Evolutionary conservation across 2,329 filamentous ascomycete species (phyloP), one percentile per base, ranked within the genome.

Genomic region (Aspergillus alliaceus): DNA sequence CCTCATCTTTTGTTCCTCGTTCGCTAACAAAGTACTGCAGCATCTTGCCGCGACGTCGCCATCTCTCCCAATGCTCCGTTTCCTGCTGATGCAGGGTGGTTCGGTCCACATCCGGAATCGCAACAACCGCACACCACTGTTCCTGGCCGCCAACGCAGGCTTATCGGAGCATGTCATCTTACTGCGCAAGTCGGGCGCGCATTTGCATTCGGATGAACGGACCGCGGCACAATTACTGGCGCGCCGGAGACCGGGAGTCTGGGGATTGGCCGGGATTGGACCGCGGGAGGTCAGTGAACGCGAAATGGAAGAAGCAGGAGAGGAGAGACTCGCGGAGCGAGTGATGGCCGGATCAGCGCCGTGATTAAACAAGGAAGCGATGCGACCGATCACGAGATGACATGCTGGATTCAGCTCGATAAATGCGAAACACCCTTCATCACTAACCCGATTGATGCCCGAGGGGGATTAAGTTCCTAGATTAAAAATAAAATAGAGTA

Each of bases 21-120:
- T 12, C 35, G 27, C 40, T 64, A 58, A 61, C 46, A 11, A 7
- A 29, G 34, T 6, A 55, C 20, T 34, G 25, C 64, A 83, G 81
- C 84, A 86, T 64, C 77, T 86, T 47, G 84, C 84, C 48, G 82
- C 84, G 4, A 82, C 80, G 4, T 80, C 80, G 18, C 81, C 83
- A 2, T 81, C 82, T 46, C 68, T 84, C 47, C 75, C 81, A 3
- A 82, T 86, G 27, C 73, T 86, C 37, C 79, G 80, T 54, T 80
- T 82, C 69, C 80, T 86, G 48, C 76, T 86, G 4, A 76, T 76
- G 8, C 80, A 83, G 59, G 83, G 83, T 53, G 83, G 80, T 12
- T 85, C 82, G 15, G 83, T 86, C 42, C 84, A 86, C 69, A 72
- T 85, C 27, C 82, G 84, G 53, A 86, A 86, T 68, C 79, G 81